These are phyloP conservation scores for Phoma sp. DNA, from an alignment of 2,329 filamentous ascomycete species.

Conservation along the genomic window DNA sequence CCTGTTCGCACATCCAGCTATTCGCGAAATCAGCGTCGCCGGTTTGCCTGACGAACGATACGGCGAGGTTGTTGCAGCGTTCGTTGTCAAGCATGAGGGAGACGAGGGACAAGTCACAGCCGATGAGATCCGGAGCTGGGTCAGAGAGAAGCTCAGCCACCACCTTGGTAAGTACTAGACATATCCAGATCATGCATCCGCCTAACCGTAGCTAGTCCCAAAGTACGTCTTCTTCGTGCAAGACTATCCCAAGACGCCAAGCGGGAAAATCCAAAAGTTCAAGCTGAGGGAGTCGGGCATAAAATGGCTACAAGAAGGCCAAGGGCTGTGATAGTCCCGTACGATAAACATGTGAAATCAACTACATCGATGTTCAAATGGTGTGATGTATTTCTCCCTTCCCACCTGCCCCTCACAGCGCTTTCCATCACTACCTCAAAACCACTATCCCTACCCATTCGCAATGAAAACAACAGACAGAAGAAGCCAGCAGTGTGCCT, in stretches of 20 bases:
- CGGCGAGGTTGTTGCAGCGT: slow-evolving; percentile 87
- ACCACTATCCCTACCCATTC: no score
- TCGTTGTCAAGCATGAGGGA: slow-evolving; percentile 66
- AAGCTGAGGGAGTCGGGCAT: slow-evolving; percentile 74
- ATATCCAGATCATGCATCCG: no score
- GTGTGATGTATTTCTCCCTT: background rate
- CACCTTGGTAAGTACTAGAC: slow-evolving; percentile 71
- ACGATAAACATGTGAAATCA: no score
- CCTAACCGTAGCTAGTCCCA: no score
- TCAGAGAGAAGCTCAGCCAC: slow-evolving; percentile 72
- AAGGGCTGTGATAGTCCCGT: slow-evolving; percentile 22
- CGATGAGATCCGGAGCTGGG: slow-evolving; percentile 74
- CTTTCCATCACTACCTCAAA: no score
- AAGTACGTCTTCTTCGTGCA: slow-evolving; percentile 88
- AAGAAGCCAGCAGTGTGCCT: no score
- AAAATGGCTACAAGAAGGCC: slow-evolving; percentile 30
- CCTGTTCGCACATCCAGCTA: slow-evolving; percentile 73
- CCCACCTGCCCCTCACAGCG: background rate
- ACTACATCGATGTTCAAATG: background rate
- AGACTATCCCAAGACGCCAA: slow-evolving; percentile 92
- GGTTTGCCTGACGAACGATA: slow-evolving; percentile 83
- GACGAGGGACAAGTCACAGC: slow-evolving; percentile 55
- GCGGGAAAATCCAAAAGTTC: slow-evolving; percentile 97
- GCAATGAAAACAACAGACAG: no score
- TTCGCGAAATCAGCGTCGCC: slow-evolving; percentile 82